phyloP scores from a whole-genome alignment of 306 rosid species.

The Senna tora region DNA sequence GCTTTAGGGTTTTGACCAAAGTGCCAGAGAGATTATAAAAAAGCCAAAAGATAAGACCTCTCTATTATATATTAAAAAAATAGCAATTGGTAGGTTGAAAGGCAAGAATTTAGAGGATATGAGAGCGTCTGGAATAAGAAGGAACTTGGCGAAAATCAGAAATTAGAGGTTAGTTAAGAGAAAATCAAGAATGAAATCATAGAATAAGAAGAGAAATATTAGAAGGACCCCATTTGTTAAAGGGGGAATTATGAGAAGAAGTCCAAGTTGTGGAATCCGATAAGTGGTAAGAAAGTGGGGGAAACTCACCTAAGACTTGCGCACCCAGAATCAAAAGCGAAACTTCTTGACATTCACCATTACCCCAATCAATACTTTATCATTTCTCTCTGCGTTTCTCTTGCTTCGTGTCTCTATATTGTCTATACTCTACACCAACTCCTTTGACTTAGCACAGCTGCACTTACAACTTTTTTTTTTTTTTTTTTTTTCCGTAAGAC shows the following conservation, averaged over 20 bases:
- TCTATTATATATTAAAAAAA: slow-evolving; percentile 37
- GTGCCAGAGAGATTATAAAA: slow-evolving; percentile 29
- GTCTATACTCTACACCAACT: slow-evolving; percentile 43
- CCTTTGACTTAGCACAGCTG: slow-evolving; percentile 17
- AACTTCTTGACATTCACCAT: slow-evolving; percentile 35
- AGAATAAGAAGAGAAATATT: slow-evolving; percentile 34
- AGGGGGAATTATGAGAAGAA: slow-evolving; percentile 3
- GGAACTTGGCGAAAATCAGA: too few species aligned
- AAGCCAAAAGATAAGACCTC: slow-evolving; percentile 39
- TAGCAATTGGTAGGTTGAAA: slow-evolving; percentile 45
- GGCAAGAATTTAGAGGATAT: slow-evolving; percentile 41
- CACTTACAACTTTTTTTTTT: background rate
- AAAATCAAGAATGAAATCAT: slow-evolving; percentile 22
- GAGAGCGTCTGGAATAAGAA: slow-evolving; percentile 6
- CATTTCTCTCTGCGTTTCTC: background rate
- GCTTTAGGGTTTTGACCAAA: slow-evolving; percentile 40
- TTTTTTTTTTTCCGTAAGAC: background rate
- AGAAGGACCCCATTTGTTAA: slow-evolving; percentile 12
- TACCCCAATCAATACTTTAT: slow-evolving; percentile 20
- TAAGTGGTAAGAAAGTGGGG: slow-evolving; percentile 28
- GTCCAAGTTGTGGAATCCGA: slow-evolving; percentile 46
- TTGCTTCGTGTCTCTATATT: background rate
- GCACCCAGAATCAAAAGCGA: slow-evolving; percentile 33
- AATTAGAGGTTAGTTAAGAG: slow-evolving; percentile 16
- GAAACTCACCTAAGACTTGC: slow-evolving; percentile 37